A percentile compares a stretch with the other conserved stretches of the same genome.
These are phyloP conservation scores for Sporothrix luriei DNA, from an alignment of 2,329 filamentous ascomycete genomes.

Conservation along the genomic window DNA sequence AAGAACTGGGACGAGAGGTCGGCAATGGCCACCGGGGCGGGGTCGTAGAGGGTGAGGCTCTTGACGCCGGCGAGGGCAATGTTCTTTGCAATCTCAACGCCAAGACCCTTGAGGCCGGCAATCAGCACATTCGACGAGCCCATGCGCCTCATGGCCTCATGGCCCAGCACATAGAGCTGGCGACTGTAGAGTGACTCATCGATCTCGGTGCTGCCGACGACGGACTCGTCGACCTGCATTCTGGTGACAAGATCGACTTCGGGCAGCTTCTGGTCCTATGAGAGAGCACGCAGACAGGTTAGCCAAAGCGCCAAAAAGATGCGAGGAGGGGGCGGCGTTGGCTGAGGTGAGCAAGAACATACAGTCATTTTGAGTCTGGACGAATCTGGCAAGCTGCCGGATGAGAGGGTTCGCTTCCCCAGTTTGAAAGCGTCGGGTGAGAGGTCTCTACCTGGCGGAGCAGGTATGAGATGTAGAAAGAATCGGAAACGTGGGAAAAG, in stretches of 20 bases:
- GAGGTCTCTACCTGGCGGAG: slow-evolving; percentile 6
- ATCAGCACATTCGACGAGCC: slow-evolving; percentile 91
- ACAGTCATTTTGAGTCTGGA: slow-evolving; percentile 65
- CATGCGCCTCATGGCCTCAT: slow-evolving; percentile 98
- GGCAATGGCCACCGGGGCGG: slow-evolving; percentile 76
- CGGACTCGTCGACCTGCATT: slow-evolving; percentile 67
- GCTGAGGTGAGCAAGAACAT: slow-evolving; percentile 42
- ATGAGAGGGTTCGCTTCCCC: slow-evolving; percentile 69
- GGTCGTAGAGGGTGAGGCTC: slow-evolving; percentile 91
- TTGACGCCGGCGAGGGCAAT: slow-evolving; percentile 97
- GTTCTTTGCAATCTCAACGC: slow-evolving; percentile 98
- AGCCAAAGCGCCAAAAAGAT: not conserved
- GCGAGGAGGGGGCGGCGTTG: no score
- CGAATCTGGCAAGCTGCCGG: slow-evolving; percentile 60
- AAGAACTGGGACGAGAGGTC: slow-evolving; percentile 99
- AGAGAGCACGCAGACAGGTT: slow-evolving; percentile 27
- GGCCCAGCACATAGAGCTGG: slow-evolving; percentile 71
- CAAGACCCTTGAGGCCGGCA: slow-evolving; percentile 87
- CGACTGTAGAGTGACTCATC: slow-evolving; percentile 74
- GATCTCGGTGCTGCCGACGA: slow-evolving; percentile 60
- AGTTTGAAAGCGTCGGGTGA: slow-evolving; percentile 48
- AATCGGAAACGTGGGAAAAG: not conserved
- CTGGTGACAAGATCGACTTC: slow-evolving; percentile 65
- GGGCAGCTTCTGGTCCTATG: slow-evolving; percentile 54
- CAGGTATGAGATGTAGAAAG: not conserved